phyloP scores from a whole-genome alignment of 1,284 basidiomycete species.

The Ceratobasidium sp. region DNA sequence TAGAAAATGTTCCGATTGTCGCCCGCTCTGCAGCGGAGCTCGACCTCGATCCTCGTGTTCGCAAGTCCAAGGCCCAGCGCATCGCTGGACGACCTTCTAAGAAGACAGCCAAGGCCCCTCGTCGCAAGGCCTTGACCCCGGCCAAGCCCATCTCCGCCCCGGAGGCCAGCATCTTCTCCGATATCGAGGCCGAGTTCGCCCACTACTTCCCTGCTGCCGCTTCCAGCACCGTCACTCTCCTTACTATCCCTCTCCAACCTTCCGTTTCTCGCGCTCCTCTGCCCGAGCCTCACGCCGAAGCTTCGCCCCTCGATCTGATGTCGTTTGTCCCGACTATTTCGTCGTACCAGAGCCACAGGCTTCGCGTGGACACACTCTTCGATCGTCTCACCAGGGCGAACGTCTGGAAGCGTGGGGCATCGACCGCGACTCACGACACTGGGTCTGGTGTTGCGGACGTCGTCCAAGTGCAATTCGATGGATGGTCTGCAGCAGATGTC shows the following conservation, averaged over 20 bases:
- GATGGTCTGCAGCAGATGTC: slow-evolving; percentile 37
- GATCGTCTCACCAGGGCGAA: slow-evolving; percentile 22
- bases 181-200: slow-evolving; percentile 39
- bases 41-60: slow-evolving; percentile 30
- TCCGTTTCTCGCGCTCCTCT: slow-evolving; percentile 20
- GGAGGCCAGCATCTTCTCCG: slow-evolving; percentile 27
- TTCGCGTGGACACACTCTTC: slow-evolving; percentile 31
- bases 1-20: slow-evolving; percentile 34
- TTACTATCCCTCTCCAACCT: slow-evolving; percentile 35
- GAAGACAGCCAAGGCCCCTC: slow-evolving; percentile 4
- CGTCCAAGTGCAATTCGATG: slow-evolving; percentile 31
- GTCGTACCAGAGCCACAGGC: slow-evolving; percentile 20
- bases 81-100: slow-evolving; percentile 33
- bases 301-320: slow-evolving; percentile 29
- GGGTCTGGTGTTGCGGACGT: slow-evolving; percentile 23
- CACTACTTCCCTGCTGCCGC: slow-evolving; percentile 30
- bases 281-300: slow-evolving; percentile 26
- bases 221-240: slow-evolving; percentile 33
- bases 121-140: slow-evolving; percentile 13
- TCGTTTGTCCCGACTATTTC: slow-evolving; percentile 36
- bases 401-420: slow-evolving; percentile 34
- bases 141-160: neutral
- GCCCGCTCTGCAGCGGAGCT: slow-evolving; percentile 25
- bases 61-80: slow-evolving; percentile 28
- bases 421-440: neutral